phyloP scores from a whole-genome alignment of 108 stramenopile species.

The Skeletonema menzelii region DNA sequence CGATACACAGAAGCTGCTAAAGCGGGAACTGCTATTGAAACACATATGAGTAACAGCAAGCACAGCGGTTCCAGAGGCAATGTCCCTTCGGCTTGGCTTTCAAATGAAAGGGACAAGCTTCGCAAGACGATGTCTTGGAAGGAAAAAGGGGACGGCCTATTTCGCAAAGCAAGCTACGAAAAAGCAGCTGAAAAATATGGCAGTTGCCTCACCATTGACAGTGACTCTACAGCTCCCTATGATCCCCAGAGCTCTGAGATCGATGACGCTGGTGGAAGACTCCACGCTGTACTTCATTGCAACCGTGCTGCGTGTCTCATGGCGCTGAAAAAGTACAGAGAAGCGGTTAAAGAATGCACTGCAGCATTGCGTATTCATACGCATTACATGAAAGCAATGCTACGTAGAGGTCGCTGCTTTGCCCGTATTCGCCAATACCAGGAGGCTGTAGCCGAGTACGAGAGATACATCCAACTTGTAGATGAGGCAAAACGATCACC shows the following conservation, averaged over 20 bases:
- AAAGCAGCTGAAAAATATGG: slow-evolving; percentile 71
- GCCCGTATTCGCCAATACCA: slow-evolving; percentile 60
- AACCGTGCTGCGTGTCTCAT: slow-evolving; percentile 90
- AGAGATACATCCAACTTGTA: slow-evolving; percentile 66
- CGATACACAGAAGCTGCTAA: slow-evolving; percentile 66
- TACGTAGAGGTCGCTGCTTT: slow-evolving; percentile 81
- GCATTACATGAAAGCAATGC: slow-evolving; percentile 88
- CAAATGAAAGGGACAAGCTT: slow-evolving; percentile 53
- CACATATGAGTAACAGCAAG: slow-evolving; percentile 42
- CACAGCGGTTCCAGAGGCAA: slow-evolving; percentile 34
- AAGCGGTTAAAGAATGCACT: slow-evolving; percentile 82
- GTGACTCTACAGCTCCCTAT: slow-evolving; percentile 21
- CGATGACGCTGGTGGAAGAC: slow-evolving; percentile 70
- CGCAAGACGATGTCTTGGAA: slow-evolving; percentile 53
- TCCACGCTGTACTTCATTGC: slow-evolving; percentile 88
- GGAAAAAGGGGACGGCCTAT: slow-evolving; percentile 69
- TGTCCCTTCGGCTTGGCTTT: slow-evolving; percentile 36
- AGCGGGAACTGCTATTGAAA: slow-evolving; percentile 43
- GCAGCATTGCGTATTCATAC: slow-evolving; percentile 82
- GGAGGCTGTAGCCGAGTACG: slow-evolving; percentile 73
- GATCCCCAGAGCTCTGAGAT: slow-evolving; percentile 22
- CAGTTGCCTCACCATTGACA: slow-evolving; percentile 65
- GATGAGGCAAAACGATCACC: slow-evolving; percentile 53
- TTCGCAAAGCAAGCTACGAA: slow-evolving; percentile 59
- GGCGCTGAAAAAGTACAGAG: slow-evolving; percentile 65